phyloP scores from a whole-genome alignment of 345 rosid genomes.

The Ceriops zippeliana region DNA sequence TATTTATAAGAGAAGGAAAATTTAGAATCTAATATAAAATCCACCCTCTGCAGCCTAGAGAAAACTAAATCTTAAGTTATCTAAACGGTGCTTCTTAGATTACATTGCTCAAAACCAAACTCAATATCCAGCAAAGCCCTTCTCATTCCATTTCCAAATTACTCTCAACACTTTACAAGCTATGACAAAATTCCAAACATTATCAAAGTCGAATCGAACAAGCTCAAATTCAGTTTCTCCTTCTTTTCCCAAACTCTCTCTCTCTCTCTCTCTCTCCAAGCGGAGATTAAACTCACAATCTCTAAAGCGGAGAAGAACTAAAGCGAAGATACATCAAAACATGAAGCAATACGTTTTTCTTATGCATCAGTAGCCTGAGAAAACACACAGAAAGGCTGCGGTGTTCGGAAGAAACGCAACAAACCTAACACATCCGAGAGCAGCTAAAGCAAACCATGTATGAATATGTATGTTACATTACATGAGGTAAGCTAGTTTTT shows the following conservation, averaged over 20 bases:
- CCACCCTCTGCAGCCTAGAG: neutral
- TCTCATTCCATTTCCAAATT: no score
- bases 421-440: neutral
- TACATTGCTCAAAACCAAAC: constrained; percentile 2
- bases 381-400: neutral
- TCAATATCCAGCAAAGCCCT: constrained; percentile 16
- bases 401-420: neutral
- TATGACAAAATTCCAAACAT: no score
- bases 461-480: no score
- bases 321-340: neutral
- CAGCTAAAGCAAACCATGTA: no score
- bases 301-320: neutral
- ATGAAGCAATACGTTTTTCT: neutral
- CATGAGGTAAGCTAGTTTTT: no score
- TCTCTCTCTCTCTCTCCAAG: neutral
- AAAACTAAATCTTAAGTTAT: neutral
- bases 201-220: neutral
- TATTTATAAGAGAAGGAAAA: no score
- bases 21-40: no score
- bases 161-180: neutral
- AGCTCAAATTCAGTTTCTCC: neutral
- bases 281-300: neutral
- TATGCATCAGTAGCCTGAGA: neutral
- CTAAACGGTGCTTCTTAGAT: neutral
- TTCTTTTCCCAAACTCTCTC: neutral